phyloP scores from a whole-genome alignment of 2,329 filamentous ascomycete species.

The Cytospora leucostoma region DNA sequence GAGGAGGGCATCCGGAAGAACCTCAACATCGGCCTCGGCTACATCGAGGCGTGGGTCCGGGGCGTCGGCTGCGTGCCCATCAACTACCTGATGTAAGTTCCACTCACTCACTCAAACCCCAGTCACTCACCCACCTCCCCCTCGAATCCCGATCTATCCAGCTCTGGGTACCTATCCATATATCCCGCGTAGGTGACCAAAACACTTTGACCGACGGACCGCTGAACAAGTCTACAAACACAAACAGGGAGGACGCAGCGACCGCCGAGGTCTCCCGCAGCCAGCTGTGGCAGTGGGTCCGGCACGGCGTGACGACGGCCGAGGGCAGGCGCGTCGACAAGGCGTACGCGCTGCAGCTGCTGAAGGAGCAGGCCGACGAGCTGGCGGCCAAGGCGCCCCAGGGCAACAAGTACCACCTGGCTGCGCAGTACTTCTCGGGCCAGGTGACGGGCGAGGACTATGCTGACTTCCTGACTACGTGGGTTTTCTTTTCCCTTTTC shows the following conservation, averaged over 20 bases:
- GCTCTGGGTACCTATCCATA: neutral
- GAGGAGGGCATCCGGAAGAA: slow-evolving; percentile 97
- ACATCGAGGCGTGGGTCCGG: slow-evolving; percentile 98
- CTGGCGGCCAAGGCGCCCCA: slow-evolving; percentile 73
- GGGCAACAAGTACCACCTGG: slow-evolving; percentile 89
- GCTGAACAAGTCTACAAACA: neutral
- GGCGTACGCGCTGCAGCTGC: slow-evolving; percentile 80
- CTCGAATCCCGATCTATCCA: neutral
- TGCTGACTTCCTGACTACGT: slow-evolving; percentile 89
- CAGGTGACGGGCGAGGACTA: slow-evolving; percentile 98
- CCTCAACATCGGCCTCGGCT: slow-evolving; percentile 91
- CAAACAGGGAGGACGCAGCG: slow-evolving; percentile 79
- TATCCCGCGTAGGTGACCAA: neutral
- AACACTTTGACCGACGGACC: neutral
- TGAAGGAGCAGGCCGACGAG: slow-evolving; percentile 81
- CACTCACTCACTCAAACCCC: neutral
- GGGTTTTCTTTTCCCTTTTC: slow-evolving; percentile 42
- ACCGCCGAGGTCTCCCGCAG: slow-evolving; percentile 93
- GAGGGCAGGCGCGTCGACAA: slow-evolving; percentile 95
- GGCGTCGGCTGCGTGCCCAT: slow-evolving; percentile 96
- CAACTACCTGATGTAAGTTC: slow-evolving; percentile 83
- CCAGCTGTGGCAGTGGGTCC: slow-evolving; percentile 96
- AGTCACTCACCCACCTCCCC: neutral
- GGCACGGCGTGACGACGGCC: slow-evolving; percentile 70
- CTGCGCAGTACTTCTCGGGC: slow-evolving; percentile 86